A percentile compares a stretch with the other conserved stretches of the same genome.
Evolutionary conservation across 169 alveolate species (phyloP).

Genomic region (Cryptosporidium tyzzeri): DNA sequence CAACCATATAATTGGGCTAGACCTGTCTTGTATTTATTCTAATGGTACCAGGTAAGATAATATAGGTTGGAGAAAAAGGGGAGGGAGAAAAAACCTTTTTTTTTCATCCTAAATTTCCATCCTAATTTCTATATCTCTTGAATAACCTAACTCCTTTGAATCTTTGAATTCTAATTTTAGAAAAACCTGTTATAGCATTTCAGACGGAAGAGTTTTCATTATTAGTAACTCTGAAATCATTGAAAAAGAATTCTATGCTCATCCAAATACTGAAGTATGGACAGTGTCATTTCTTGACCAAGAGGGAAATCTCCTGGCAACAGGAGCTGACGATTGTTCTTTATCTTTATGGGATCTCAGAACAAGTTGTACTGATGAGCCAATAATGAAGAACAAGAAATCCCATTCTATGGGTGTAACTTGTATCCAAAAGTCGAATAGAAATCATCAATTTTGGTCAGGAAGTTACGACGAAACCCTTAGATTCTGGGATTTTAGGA

Average conservation of each 20-base stretch:
- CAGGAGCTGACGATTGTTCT: conserved; percentile 69
- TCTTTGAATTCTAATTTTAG: background rate
- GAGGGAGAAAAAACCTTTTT: no score
- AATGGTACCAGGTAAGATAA: conserved; percentile 31
- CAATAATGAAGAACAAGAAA: conserved; percentile 6
- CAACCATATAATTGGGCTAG: conserved; percentile 43
- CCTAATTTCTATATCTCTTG: background rate
- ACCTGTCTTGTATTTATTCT: conserved; percentile 15
- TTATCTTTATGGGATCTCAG: conserved; percentile 59
- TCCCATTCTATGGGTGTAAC: conserved; percentile 74
- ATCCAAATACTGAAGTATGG: conserved; percentile 67
- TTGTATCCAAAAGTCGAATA: conserved; percentile 20
- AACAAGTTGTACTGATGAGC: background rate
- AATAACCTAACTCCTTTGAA: background rate
- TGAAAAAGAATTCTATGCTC: conserved; percentile 59
- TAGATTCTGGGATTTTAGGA: conserved; percentile 52
- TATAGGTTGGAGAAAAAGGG: no score
- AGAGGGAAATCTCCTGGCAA: conserved; percentile 37
- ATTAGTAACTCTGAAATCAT: conserved; percentile 18
- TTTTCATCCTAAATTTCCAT: background rate
- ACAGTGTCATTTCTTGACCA: conserved; percentile 51
- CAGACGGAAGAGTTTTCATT: conserved; percentile 71
- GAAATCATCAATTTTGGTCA: conserved; percentile 38
- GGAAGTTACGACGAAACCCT: conserved; percentile 64
- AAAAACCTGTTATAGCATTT: conserved; percentile 58